Percentiles rank a stretch among this genome's conserved stretches.
phyloP scores from a whole-genome alignment of 371 early-diverging fungal species.

The Mucor velutinosus region DNA sequence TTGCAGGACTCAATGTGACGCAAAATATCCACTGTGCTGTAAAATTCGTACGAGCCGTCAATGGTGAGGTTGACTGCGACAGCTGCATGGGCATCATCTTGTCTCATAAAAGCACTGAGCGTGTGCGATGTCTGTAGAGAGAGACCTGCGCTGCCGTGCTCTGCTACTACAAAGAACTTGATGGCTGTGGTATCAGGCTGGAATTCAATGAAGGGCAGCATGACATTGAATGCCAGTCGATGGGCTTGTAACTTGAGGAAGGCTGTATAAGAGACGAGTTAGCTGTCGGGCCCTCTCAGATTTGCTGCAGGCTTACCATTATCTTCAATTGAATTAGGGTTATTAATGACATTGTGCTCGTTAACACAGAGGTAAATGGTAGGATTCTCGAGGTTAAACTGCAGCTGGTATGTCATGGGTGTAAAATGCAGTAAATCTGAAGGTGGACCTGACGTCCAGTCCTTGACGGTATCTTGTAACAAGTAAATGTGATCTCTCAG shows the following conservation, averaged over 20 bases:
- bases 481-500: conserved; percentile 86
- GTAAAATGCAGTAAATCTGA: conserved; percentile 68
- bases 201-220: conserved; percentile 63
- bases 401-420: conserved; percentile 68
- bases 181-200: conserved; percentile 62
- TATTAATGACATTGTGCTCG: conserved; percentile 82
- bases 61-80: conserved; percentile 52
- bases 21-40: conserved; percentile 54
- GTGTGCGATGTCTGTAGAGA: conserved; percentile 74
- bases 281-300: too few relatives aligned
- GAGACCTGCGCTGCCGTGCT: conserved; percentile 53
- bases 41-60: conserved; percentile 68
- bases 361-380: conserved; percentile 74
- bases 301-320: conserved; percentile 59
- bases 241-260: conserved; percentile 61
- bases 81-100: conserved; percentile 62
- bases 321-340: conserved; percentile 71
- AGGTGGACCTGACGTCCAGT: conserved; percentile 68
- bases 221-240: conserved; percentile 44
- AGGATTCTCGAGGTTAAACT: conserved; percentile 56
- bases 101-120: conserved; percentile 65
- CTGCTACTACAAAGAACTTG: conserved; percentile 61
- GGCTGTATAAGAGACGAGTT: conserved; percentile 33
- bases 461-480: conserved; percentile 74
- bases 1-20: conserved; percentile 66